Percentiles rank a stretch among this genome's conserved stretches.
Evolutionary conservation across 2,329 filamentous ascomycete genomes (phyloP).

Genomic region (Sporothrix pseudoabietina): DNA sequence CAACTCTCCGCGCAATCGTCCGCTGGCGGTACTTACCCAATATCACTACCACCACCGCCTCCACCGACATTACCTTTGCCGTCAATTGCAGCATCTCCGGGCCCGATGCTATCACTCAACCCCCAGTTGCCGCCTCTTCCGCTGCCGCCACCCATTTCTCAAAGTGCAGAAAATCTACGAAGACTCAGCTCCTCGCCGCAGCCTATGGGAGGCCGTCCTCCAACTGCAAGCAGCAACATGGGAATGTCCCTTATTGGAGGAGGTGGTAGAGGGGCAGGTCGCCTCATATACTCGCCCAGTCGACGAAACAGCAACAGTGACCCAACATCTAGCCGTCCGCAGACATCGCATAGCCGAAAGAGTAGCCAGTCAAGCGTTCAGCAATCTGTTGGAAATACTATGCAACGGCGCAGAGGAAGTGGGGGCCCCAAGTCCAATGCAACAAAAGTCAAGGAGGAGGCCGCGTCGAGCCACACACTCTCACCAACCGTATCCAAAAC

Average conservation of each 20-base stretch:
- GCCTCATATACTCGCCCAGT: neutral
- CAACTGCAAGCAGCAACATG: slow-evolving; percentile 12
- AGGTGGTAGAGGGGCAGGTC: neutral
- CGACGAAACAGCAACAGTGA: slow-evolving; percentile 24
- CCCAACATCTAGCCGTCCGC: slow-evolving; percentile 32
- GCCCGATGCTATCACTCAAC: slow-evolving; percentile 9
- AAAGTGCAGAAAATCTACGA: neutral
- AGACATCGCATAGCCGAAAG: slow-evolving; percentile 29
- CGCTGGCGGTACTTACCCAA: neutral
- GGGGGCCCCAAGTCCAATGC: slow-evolving; percentile 24
- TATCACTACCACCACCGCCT: slow-evolving; percentile 35
- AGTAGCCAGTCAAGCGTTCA: slow-evolving; percentile 28
- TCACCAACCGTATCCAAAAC: neutral
- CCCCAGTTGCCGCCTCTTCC: slow-evolving; percentile 23
- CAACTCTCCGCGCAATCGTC: slow-evolving; percentile 34
- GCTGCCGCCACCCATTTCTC: slow-evolving; percentile 3
- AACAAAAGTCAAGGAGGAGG: slow-evolving; percentile 1
- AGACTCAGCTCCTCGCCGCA: slow-evolving; percentile 18
- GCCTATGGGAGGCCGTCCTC: neutral
- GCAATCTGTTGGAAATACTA: neutral
- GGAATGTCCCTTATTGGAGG: slow-evolving; percentile 13
- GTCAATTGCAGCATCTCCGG: neutral
- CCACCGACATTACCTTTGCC: slow-evolving; percentile 36
- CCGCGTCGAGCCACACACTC: neutral
- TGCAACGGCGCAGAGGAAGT: slow-evolving; percentile 34